phyloP scores from a whole-genome alignment of 176 grass and related monocot genomes.

The Olyra latifolia region DNA sequence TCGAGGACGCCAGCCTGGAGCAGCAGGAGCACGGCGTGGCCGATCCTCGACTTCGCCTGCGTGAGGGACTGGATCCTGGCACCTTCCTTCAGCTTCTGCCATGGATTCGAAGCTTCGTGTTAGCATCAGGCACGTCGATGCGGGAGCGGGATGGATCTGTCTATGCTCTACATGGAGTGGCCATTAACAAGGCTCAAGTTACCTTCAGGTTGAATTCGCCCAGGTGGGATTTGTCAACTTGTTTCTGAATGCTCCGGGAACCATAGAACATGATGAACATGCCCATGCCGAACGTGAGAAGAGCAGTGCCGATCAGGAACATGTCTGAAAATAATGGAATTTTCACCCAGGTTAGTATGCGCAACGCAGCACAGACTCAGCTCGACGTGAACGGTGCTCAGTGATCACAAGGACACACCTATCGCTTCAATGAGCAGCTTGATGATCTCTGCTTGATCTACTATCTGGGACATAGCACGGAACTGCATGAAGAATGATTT shows the following conservation, averaged over 20 bases:
- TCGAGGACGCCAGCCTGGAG: slow-evolving; percentile 74
- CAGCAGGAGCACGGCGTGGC: slow-evolving; percentile 69
- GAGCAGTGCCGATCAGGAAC: slow-evolving; percentile 84
- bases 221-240: slow-evolving; percentile 36
- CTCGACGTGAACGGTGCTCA: not conserved
- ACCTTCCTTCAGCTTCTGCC: slow-evolving; percentile 71
- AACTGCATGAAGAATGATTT: slow-evolving; percentile 58
- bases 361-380: not conserved
- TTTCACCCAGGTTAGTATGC: not conserved
- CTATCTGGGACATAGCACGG: slow-evolving; percentile 33
- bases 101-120: slow-evolving; percentile 9
- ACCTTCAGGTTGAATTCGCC: slow-evolving; percentile 62
- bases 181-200: not conserved
- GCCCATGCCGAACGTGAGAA: slow-evolving; percentile 87
- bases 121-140: not conserved
- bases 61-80: slow-evolving; percentile 50
- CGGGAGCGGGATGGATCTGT: not conserved
- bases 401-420: slow-evolving; percentile 29
- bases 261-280: slow-evolving; percentile 61
- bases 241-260: slow-evolving; percentile 38
- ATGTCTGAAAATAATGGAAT: slow-evolving; percentile 44
- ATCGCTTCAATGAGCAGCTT: slow-evolving; percentile 66
- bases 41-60: slow-evolving; percentile 77
- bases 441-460: slow-evolving; percentile 49
- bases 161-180: not conserved